Conservation (phyloP, 2,329 filamentous ascomycete species). For the Colletotrichum shisoi region DNA sequence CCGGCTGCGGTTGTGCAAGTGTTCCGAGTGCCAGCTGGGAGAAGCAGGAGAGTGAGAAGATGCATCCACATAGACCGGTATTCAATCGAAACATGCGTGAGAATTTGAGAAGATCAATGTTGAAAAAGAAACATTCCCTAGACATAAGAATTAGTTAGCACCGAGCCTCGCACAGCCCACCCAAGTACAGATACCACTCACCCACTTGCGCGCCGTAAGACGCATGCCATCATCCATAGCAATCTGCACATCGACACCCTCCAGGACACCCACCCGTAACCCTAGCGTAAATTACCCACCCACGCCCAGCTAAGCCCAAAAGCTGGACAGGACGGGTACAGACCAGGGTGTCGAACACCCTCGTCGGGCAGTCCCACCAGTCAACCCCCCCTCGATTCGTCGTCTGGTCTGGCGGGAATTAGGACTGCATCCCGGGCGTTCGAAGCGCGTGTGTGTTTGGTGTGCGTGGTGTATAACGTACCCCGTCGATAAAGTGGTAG, state of each 20-base stretch:
- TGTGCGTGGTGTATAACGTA: constrained; percentile 3
- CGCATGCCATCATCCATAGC: constrained; percentile 10
- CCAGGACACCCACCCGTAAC: constrained; percentile 36
- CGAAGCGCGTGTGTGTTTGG: constrained; percentile 15
- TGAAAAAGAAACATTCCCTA: constrained; percentile 12
- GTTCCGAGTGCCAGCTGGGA: constrained; percentile 13
- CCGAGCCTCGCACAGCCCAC: constrained; percentile 11
- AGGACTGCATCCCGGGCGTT: constrained; percentile 31
- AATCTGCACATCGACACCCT: constrained; percentile 27
- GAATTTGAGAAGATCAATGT: constrained; percentile 3
- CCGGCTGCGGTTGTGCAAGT: constrained; percentile 17
- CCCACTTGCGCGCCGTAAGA: constrained; percentile 1
- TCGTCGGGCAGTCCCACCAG: constrained; percentile 33
- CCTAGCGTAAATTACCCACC: constrained; percentile 35
- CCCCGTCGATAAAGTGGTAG: constrained; percentile 14
- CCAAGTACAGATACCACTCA: not conserved
- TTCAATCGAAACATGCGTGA: constrained; percentile 14
- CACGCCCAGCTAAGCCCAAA: constrained; percentile 26
- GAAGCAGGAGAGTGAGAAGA: not conserved
- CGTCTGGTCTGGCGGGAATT: constrained; percentile 36
- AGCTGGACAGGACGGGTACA: constrained; percentile 20
- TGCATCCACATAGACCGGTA: constrained; percentile 9
- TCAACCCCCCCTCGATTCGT: constrained; percentile 32
- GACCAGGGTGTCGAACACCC: constrained; percentile 26
- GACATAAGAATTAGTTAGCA: not conserved